Percentiles rank a stretch among this genome's conserved stretches.
Evolutionary conservation across 495 filamentous ascomycete species (phyloP).

Genomic region (Podospora comata): DNA sequence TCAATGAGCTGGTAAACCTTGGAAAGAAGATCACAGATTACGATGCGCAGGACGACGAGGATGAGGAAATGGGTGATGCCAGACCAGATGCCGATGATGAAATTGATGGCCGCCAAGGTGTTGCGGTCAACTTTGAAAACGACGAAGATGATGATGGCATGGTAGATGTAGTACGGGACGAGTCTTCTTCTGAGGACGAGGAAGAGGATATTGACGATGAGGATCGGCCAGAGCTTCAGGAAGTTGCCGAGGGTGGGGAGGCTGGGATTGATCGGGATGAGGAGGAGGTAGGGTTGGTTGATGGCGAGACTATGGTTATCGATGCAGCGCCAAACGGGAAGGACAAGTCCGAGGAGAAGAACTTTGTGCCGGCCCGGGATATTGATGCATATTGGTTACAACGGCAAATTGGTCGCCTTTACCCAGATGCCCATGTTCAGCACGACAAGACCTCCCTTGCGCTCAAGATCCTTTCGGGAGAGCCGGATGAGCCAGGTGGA

Average conservation of each 20-base stretch:
- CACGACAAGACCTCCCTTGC: conserved; percentile 83
- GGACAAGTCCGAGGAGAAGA: conserved; percentile 51
- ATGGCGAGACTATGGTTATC: conserved; percentile 76
- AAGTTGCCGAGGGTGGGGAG: conserved; percentile 52
- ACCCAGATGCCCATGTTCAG: conserved; percentile 84
- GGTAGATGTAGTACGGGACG: conserved; percentile 78
- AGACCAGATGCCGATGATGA: conserved; percentile 72
- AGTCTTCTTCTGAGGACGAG: conserved; percentile 75
- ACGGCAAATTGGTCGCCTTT: conserved; percentile 81
- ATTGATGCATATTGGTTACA: conserved; percentile 99
- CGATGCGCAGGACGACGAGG: conserved; percentile 85
- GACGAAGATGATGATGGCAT: conserved; percentile 84
- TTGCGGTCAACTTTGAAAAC: conserved; percentile 94
- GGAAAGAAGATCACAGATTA: conserved; percentile 99
- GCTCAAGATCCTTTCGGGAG: conserved; percentile 72
- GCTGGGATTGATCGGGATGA: conserved; percentile 50
- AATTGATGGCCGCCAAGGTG: conserved; percentile 89
- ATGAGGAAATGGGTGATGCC: conserved; percentile 77
- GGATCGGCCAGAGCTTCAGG: conserved; percentile 56
- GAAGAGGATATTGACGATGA: conserved; percentile 58
- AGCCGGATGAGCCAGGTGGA: conserved; percentile 65
- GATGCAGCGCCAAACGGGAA: conserved; percentile 54
- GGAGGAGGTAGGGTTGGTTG: conserved; percentile 48
- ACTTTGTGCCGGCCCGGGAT: conserved; percentile 70
- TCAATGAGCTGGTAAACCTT: conserved; percentile 93